These are phyloP conservation scores for Chalciporus piperatus DNA, from an alignment of 768 basidiomycete genomes.

Conservation along the genomic window DNA sequence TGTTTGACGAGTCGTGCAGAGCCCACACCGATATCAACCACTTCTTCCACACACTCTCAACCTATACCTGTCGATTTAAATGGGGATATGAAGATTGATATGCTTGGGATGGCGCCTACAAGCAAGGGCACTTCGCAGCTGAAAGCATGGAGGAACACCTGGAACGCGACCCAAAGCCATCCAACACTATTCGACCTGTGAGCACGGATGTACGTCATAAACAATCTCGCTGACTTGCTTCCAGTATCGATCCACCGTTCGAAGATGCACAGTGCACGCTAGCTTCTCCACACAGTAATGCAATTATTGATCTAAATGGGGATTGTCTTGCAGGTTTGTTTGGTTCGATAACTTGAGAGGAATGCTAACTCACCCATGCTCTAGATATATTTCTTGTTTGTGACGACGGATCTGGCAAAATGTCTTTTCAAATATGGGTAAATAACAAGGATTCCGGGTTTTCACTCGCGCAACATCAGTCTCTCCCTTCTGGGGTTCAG, in stretches of 20 bases:
- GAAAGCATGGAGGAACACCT: slow-evolving; percentile 78
- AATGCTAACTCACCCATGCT: slow-evolving; percentile 1
- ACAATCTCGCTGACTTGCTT: slow-evolving; percentile 5
- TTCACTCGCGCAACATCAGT: slow-evolving; percentile 59
- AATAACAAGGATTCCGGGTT: slow-evolving; percentile 82
- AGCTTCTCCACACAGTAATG: slow-evolving; percentile 92
- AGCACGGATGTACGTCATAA: slow-evolving; percentile 19
- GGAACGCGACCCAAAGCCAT: slow-evolving; percentile 56
- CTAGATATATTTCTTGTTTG: slow-evolving; percentile 90
- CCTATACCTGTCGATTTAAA: slow-evolving; percentile 85
- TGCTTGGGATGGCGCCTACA: slow-evolving; percentile 64
- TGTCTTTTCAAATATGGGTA: slow-evolving; percentile 88
- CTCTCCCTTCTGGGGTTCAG: slow-evolving; percentile 74
- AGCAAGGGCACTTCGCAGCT: slow-evolving; percentile 40
- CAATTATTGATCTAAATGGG: slow-evolving; percentile 90
- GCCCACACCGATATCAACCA: slow-evolving; percentile 46
- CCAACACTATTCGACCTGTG: slow-evolving; percentile 68
- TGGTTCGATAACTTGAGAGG: not conserved
- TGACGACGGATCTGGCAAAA: slow-evolving; percentile 53
- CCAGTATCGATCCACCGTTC: slow-evolving; percentile 59
- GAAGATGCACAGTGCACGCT: slow-evolving; percentile 65
- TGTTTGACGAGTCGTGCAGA: slow-evolving; percentile 2
- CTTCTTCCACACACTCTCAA: slow-evolving; percentile 68
- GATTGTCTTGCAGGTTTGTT: slow-evolving; percentile 85
- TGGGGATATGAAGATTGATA: slow-evolving; percentile 86